phyloP scores from a whole-genome alignment of 805 yeast genomes.

The Pichia californica region DNA sequence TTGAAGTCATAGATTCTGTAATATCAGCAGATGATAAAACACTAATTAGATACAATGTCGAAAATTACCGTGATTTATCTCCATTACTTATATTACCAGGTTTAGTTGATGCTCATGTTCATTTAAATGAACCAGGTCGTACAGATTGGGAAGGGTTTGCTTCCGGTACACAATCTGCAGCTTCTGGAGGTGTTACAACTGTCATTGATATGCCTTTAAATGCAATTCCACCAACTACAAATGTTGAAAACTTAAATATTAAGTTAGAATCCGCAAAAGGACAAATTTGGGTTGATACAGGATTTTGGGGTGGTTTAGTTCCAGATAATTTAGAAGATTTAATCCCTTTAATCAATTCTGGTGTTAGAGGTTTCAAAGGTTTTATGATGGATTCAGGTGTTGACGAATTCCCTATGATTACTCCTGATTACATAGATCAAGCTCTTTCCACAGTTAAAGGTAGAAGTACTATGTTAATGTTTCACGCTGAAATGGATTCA shows the following conservation, averaged over 20 bases:
- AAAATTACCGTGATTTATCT: conserved; percentile 45
- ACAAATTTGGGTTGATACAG: conserved; percentile 88
- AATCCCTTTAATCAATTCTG: conserved; percentile 70
- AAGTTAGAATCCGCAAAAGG: conserved; percentile 75
- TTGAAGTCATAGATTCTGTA: conserved; percentile 40
- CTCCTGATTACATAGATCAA: conserved; percentile 51
- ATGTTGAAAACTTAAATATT: conserved; percentile 62
- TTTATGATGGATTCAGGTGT: conserved; percentile 94
- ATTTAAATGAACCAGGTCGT: conserved; percentile 93
- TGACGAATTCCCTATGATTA: conserved; percentile 86
- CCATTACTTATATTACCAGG: conserved; percentile 79
- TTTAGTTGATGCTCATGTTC: conserved; percentile 89
- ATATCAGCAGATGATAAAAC: conserved; percentile 34
- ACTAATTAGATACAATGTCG: conserved; percentile 35
- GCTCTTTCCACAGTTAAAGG: conserved; percentile 64
- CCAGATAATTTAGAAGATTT: conserved; percentile 70
- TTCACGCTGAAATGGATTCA: conserved; percentile 80
- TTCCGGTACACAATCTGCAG: conserved; percentile 93
- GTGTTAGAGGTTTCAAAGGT: conserved; percentile 92
- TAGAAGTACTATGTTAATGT: conserved; percentile 68
- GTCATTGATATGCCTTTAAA: conserved; percentile 94
- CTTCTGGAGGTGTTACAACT: conserved; percentile 93
- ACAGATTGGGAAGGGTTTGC: conserved; percentile 98
- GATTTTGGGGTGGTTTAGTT: conserved; percentile 93
- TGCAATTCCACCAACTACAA: conserved; percentile 94